Conservation (phyloP, 108 stramenopile genomes). For the Conticribra guillardii region DNA sequence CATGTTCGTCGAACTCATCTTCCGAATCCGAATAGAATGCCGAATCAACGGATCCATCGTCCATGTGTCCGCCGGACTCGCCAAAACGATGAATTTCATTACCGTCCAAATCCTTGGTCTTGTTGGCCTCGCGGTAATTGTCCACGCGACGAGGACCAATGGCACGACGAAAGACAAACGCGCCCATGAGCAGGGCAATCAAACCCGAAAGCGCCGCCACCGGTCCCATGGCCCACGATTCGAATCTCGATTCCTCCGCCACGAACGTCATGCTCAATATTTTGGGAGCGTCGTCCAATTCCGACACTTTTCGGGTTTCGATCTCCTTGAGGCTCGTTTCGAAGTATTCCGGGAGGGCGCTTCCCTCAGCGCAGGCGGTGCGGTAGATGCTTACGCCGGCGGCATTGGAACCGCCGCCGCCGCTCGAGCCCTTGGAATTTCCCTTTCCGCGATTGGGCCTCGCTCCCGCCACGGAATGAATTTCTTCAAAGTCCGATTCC, state of each 20-base stretch:
- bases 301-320: conserved; percentile 15
- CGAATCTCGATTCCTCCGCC: conserved; percentile 1
- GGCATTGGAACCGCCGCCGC: no score
- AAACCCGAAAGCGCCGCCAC: conserved; percentile 18
- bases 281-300: conserved; percentile 11
- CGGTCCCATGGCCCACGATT: conserved; percentile 28
- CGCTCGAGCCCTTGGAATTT: no score
- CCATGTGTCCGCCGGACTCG: conserved; percentile 16
- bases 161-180: conserved; percentile 30
- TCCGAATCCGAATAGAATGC: conserved; percentile 35
- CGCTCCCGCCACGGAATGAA: conserved; percentile 2
- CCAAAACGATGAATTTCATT: conserved; percentile 10
- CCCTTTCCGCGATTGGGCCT: neutral
- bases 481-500: conserved; percentile 7
- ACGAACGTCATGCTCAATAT: neutral
- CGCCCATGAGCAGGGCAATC: conserved; percentile 21
- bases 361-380: conserved; percentile 14
- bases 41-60: conserved; percentile 41
- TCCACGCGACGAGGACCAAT: conserved; percentile 26
- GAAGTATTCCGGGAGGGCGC: conserved; percentile 18
- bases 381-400: conserved; percentile 1
- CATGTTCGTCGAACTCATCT: conserved; percentile 1
- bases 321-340: conserved; percentile 32
- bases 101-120: conserved; percentile 8
- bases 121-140: conserved; percentile 1